Percentiles rank a stretch among this genome's conserved stretches.
phyloP scores from a whole-genome alignment of 805 yeast species.

The Candida bentonensis region DNA sequence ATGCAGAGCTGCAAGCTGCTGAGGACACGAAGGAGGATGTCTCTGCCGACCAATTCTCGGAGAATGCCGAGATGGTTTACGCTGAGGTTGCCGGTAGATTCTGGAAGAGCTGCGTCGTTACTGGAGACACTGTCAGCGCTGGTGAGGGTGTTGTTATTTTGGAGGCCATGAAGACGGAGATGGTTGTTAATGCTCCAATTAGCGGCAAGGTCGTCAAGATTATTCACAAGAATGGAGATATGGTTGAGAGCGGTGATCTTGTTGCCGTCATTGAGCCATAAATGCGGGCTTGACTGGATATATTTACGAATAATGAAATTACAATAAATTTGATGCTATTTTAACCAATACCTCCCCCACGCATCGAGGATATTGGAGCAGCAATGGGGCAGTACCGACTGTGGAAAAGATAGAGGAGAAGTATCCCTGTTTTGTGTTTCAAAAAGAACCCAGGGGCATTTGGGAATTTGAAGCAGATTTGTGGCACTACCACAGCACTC shows the following conservation, averaged over 20 bases:
- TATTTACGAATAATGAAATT: not conserved
- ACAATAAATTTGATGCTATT: not conserved
- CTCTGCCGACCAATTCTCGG: slow-evolving; percentile 48
- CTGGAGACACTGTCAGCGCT: slow-evolving; percentile 56
- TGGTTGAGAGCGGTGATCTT: slow-evolving; percentile 93
- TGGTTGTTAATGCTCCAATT: slow-evolving; percentile 63
- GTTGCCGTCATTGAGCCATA: slow-evolving; percentile 62
- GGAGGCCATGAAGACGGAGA: slow-evolving; percentile 98
- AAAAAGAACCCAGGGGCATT: too few relatives aligned
- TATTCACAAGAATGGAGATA: slow-evolving; percentile 75
- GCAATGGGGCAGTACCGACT: too few relatives aligned
- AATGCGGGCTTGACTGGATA: not conserved
- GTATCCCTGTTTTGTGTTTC: too few relatives aligned
- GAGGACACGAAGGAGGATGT: slow-evolving; percentile 22
- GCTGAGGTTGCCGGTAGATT: slow-evolving; percentile 93
- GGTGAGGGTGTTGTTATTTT: slow-evolving; percentile 80
- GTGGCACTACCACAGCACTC: too few relatives aligned
- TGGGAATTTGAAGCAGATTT: too few relatives aligned
- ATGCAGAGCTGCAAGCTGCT: slow-evolving; percentile 55
- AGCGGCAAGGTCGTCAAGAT: slow-evolving; percentile 21
- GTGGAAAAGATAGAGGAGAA: too few relatives aligned
- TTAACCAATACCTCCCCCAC: too few relatives aligned
- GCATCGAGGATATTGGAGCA: too few relatives aligned
- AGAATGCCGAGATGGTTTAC: slow-evolving; percentile 69
- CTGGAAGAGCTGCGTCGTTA: slow-evolving; percentile 80